Evolutionary conservation across 2,329 filamentous ascomycete genomes (phyloP).

Genomic region (Ophiocordyceps sinensis): DNA sequence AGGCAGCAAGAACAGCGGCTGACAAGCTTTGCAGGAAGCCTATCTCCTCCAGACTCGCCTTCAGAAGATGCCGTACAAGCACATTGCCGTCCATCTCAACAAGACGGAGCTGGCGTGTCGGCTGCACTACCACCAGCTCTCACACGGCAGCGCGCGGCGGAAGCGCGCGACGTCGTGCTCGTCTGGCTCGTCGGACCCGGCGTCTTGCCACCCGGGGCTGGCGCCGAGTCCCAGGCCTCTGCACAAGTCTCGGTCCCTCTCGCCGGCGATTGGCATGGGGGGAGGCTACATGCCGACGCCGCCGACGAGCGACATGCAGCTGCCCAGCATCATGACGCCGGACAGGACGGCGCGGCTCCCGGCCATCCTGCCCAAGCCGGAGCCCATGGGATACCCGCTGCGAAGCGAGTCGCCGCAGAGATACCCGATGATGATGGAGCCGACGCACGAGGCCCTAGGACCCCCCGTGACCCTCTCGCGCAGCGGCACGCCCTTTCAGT

Average conservation of each 20-base stretch:
- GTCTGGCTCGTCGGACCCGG: slow-evolving; percentile 41
- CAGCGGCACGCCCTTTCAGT: slow-evolving; percentile 14
- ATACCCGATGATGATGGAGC: slow-evolving; percentile 23
- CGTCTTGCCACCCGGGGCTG: slow-evolving; percentile 32
- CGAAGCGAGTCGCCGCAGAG: slow-evolving; percentile 20
- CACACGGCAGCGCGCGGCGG: slow-evolving; percentile 66
- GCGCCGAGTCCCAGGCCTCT: slow-evolving; percentile 37
- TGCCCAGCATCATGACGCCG: slow-evolving; percentile 35
- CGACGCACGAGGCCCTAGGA: slow-evolving; percentile 22
- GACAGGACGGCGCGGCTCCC: slow-evolving; percentile 35
- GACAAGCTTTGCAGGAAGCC: slow-evolving; percentile 45
- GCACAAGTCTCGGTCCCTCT: slow-evolving; percentile 30
- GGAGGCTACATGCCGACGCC: slow-evolving; percentile 30
- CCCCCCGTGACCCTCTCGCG: slow-evolving; percentile 24
- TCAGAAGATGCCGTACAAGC: slow-evolving; percentile 85
- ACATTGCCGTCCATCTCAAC: slow-evolving; percentile 71
- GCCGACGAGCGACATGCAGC: slow-evolving; percentile 31
- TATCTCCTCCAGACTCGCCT: slow-evolving; percentile 73
- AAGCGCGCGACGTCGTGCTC: slow-evolving; percentile 61
- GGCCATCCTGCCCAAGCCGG: slow-evolving; percentile 53
- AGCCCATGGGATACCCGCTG: slow-evolving; percentile 30
- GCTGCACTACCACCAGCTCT: slow-evolving; percentile 76
- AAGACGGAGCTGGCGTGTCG: slow-evolving; percentile 82
- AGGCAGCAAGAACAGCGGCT: background rate
- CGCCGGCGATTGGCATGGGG: slow-evolving; percentile 29